phyloP scores from a whole-genome alignment of 2,329 filamentous ascomycete genomes.

The Metarhizium sp. region DNA sequence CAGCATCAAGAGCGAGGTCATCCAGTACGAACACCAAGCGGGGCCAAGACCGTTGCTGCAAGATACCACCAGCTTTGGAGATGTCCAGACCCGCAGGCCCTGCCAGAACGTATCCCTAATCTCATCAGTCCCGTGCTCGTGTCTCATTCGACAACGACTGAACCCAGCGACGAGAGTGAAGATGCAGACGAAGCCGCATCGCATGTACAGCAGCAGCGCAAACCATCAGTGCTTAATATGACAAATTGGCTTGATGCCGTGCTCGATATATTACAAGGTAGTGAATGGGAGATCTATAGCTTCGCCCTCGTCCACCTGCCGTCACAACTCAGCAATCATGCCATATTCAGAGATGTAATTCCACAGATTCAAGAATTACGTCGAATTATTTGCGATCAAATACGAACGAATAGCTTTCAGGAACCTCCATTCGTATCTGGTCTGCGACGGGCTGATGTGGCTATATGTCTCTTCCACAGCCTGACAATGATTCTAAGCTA shows the following conservation, averaged over 20 bases:
- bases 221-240: slow-evolving; percentile 39
- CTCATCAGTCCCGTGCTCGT: slow-evolving; percentile 42
- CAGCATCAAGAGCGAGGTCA: slow-evolving; percentile 32
- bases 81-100: slow-evolving; percentile 44
- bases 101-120: slow-evolving; percentile 38
- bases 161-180: slow-evolving; percentile 6
- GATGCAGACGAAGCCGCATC: slow-evolving; percentile 10
- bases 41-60: slow-evolving; percentile 20
- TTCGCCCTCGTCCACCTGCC: slow-evolving; percentile 81
- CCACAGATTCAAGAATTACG: slow-evolving; percentile 69
- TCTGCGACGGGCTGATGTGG: slow-evolving; percentile 78
- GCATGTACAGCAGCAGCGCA: slow-evolving; percentile 27
- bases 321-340: slow-evolving; percentile 82
- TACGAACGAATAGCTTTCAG: slow-evolving; percentile 66
- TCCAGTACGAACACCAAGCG: slow-evolving; percentile 32
- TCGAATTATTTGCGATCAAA: slow-evolving; percentile 69
- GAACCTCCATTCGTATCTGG: slow-evolving; percentile 75
- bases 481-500: slow-evolving; percentile 87
- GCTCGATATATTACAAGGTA: slow-evolving; percentile 61
- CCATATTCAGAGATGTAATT: slow-evolving; percentile 67
- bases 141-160: slow-evolving; percentile 19
- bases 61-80: slow-evolving; percentile 47
- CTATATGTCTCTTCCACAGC: slow-evolving; percentile 78
- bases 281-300: slow-evolving; percentile 88
- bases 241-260: slow-evolving; percentile 69